Percentiles rank a stretch among this genome's conserved stretches.
Conservation (phyloP, 1,284 basidiomycete species). For the Ganoderma lingzhi region DNA sequence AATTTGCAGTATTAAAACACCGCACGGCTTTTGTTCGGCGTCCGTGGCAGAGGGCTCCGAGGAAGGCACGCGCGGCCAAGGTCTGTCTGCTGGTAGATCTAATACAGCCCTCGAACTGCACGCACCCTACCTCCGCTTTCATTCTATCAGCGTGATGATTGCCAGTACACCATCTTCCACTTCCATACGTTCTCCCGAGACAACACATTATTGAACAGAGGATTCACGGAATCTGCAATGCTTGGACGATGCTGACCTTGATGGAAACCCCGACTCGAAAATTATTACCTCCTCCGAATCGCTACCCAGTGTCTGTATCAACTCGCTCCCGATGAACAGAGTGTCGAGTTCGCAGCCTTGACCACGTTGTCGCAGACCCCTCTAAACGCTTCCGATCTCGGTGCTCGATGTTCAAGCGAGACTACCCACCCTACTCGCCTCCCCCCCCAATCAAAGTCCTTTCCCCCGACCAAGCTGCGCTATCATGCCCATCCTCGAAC, state of each 20-base stretch:
- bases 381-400: background rate
- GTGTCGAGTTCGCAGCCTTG: background rate
- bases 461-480: too few species aligned
- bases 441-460: too few species aligned
- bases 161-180: background rate
- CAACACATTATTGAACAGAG: background rate
- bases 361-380: too few species aligned
- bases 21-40: constrained; percentile 5
- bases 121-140: background rate
- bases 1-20: background rate
- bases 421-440: too few species aligned
- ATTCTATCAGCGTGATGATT: background rate
- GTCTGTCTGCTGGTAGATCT: background rate
- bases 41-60: background rate
- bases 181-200: background rate
- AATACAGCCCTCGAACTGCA: background rate
- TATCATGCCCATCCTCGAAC: too few species aligned
- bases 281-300: background rate
- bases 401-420: background rate
- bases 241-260: background rate
- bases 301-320: background rate
- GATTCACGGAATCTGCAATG: background rate
- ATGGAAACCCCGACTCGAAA: background rate
- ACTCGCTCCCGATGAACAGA: background rate
- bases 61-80: background rate